phyloP scores from a whole-genome alignment of 768 basidiomycete genomes.

The Pulveroboletus ravenelii region DNA sequence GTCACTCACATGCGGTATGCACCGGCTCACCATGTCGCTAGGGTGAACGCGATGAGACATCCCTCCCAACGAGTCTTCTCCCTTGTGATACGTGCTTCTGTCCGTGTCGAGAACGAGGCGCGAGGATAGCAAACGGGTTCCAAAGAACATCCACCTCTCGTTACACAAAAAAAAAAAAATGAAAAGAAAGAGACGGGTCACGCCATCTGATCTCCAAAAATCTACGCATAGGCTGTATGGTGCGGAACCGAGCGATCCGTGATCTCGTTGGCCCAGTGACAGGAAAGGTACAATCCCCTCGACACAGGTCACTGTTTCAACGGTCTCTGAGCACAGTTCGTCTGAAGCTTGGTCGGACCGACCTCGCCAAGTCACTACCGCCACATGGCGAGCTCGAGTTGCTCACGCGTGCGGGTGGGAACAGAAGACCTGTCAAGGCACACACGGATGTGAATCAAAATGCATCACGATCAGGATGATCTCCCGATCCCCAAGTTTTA shows the following conservation, averaged over 20 bases:
- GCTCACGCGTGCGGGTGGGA: background rate
- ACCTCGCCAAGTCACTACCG: background rate
- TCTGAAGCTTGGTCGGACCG: background rate
- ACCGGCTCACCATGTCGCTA: slow-evolving; percentile 11
- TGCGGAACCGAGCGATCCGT: background rate
- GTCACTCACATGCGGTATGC: background rate
- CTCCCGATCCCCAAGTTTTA: background rate
- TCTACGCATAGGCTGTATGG: background rate
- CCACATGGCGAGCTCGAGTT: background rate
- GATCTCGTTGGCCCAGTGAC: background rate
- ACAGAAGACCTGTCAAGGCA: background rate
- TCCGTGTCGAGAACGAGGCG: background rate
- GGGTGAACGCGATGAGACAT: slow-evolving; percentile 6
- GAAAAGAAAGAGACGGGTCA: no score
- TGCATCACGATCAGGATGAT: background rate
- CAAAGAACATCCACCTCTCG: no score
- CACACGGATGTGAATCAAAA: background rate
- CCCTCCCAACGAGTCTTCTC: slow-evolving; percentile 4
- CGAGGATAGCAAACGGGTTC: background rate
- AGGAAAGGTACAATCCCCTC: background rate
- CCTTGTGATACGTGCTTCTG: background rate
- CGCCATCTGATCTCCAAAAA: background rate
- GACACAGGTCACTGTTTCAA: background rate
- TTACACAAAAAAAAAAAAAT: background rate
- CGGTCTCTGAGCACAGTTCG: background rate